These are phyloP conservation scores for Magnolia sinica DNA, from an alignment of 164 flowering plant genomes.

Conservation along the genomic window DNA sequence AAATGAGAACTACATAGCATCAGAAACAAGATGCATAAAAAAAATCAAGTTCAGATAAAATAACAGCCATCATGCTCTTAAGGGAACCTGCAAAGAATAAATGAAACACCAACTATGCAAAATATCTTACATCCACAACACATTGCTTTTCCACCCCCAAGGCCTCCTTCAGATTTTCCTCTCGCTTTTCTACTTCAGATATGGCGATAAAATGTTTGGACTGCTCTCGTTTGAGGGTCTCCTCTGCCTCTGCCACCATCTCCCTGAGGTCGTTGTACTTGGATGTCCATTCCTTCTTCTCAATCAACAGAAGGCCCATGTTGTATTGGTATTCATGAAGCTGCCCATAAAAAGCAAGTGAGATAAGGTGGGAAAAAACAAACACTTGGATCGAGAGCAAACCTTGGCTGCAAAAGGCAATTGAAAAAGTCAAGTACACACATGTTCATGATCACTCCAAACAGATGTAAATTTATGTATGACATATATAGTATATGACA, in stretches of 20 bases:
- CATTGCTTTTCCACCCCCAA: conserved; percentile 67
- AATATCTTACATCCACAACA: conserved; percentile 59
- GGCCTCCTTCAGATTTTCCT: conserved; percentile 66
- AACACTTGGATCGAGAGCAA: not conserved
- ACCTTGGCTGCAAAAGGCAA: not conserved
- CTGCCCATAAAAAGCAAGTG: conserved; percentile 35
- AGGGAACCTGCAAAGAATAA: not conserved
- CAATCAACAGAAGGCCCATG: conserved; percentile 92
- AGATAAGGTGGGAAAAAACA: not conserved
- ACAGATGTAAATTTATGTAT: too few relatives aligned
- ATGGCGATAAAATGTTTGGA: conserved; percentile 59
- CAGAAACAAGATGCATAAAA: not conserved
- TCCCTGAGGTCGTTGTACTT: conserved; percentile 54
- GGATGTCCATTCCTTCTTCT: conserved; percentile 72
- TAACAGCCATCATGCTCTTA: not conserved
- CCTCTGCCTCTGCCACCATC: conserved; percentile 57
- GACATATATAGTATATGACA: too few relatives aligned
- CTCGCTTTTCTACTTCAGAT: conserved; percentile 70
- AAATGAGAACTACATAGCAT: not conserved
- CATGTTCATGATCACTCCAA: not conserved
- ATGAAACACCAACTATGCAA: not conserved
- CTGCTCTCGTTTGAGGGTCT: conserved; percentile 70
- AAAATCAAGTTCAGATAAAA: not conserved
- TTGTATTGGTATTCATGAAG: conserved; percentile 81
- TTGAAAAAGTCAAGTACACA: not conserved